phyloP scores from a whole-genome alignment of 139 green algal genomes.

The Picochlorum sp. region DNA sequence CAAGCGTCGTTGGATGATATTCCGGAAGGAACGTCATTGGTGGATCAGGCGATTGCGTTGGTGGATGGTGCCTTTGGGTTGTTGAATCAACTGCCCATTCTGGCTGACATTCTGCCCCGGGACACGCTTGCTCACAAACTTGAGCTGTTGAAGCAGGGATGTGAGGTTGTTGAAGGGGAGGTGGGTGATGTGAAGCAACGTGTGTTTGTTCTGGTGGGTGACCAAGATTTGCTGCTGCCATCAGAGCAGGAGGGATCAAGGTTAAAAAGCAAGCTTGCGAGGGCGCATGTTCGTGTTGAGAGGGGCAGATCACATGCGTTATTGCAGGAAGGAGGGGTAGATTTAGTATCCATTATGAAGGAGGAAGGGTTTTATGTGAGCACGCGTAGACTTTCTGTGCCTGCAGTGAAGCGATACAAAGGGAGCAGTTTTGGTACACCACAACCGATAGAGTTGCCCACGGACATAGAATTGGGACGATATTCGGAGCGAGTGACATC shows the following conservation, averaged over 20 bases:
- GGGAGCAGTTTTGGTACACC: constrained; percentile 45
- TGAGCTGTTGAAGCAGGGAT: constrained; percentile 47
- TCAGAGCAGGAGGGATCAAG: constrained; percentile 42
- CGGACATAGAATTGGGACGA: constrained; percentile 31
- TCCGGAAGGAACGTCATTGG: not conserved
- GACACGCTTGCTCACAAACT: constrained; percentile 67
- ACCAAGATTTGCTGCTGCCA: constrained; percentile 57
- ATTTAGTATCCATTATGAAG: constrained; percentile 57
- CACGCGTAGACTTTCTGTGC: constrained; percentile 34
- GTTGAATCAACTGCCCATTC: constrained; percentile 48
- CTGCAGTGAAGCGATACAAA: constrained; percentile 20
- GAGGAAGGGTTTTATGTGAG: constrained; percentile 69
- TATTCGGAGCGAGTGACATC: constrained; percentile 22
- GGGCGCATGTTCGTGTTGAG: constrained; percentile 32
- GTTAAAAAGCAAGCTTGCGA: constrained; percentile 39
- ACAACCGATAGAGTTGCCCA: constrained; percentile 71
- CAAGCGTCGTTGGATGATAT: constrained; percentile 23
- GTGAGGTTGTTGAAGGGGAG: constrained; percentile 9
- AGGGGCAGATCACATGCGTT: constrained; percentile 56
- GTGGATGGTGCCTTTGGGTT: constrained; percentile 24
- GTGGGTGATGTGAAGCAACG: constrained; percentile 51
- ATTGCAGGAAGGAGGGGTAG: constrained; percentile 69
- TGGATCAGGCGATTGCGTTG: not conserved
- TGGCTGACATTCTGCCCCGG: constrained; percentile 61
- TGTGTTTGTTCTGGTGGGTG: constrained; percentile 50